phyloP scores from a whole-genome alignment of 306 rosid genomes.

The Trichosanthes cucumerina region DNA sequence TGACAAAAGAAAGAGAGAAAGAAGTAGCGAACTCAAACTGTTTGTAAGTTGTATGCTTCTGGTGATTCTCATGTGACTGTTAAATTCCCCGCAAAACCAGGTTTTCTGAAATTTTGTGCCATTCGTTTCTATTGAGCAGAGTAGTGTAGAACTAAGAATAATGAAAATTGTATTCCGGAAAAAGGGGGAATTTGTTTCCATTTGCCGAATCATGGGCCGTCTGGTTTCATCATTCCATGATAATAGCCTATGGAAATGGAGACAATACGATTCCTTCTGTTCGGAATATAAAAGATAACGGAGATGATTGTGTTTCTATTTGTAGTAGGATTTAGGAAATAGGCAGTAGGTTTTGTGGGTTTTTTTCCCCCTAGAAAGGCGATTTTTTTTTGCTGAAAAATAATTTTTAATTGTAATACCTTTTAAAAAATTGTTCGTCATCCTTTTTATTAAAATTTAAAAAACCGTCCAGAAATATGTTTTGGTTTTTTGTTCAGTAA shows the following conservation, averaged over 20 bases:
- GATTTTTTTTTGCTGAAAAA: neutral
- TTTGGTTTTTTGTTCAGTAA: neutral
- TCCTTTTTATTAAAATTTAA: neutral
- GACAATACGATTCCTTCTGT: neutral
- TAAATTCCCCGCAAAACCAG: neutral
- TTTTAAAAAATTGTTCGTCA: neutral
- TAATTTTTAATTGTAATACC: neutral
- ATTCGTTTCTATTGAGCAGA: neutral
- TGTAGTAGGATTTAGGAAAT: neutral
- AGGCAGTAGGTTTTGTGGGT: neutral
- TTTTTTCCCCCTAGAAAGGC: no score
- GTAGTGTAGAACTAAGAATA: neutral
- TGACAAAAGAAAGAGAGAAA: neutral
- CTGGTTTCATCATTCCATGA: neutral
- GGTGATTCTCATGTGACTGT: neutral
- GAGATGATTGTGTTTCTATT: neutral
- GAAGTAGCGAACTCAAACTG: neutral
- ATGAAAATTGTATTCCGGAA: neutral
- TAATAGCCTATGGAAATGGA: neutral
- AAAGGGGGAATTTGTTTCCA: neutral
- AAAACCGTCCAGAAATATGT: neutral
- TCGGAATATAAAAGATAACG: neutral
- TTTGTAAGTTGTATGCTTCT: neutral
- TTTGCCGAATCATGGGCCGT: neutral
- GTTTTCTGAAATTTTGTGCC: neutral